Conservation (phyloP, 2,329 filamentous ascomycete genomes). For the Stagonosporopsis tanaceti region DNA sequence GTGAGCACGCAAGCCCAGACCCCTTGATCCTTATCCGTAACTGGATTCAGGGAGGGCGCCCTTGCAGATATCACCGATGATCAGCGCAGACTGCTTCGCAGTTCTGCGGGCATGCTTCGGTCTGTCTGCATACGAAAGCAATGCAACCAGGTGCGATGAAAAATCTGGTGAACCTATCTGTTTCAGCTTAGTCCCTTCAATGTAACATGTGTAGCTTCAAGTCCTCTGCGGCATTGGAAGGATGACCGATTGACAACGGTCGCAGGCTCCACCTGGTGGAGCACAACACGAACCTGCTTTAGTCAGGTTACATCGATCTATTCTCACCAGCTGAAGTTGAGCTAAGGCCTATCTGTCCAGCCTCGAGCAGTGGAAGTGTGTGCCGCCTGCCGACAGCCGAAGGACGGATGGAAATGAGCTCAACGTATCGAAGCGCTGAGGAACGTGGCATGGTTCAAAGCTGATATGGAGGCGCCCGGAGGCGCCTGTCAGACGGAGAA, state of each 20-base stretch:
- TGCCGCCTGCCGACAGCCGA: background rate
- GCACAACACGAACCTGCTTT: background rate
- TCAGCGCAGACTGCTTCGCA: background rate
- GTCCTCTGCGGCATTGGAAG: background rate
- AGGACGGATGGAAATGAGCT: background rate
- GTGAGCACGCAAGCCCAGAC: constrained; percentile 1
- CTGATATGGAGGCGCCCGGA: background rate
- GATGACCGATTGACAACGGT: background rate
- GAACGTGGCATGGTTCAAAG: background rate
- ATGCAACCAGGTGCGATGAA: background rate
- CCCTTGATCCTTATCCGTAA: background rate
- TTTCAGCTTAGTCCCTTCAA: constrained; percentile 8
- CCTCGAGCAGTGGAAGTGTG: background rate
- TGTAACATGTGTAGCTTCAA: background rate
- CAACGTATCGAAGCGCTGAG: background rate
- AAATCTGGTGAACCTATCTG: background rate
- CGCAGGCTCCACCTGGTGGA: background rate
- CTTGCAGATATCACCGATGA: background rate
- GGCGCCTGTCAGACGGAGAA: background rate
- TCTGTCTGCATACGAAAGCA: background rate
- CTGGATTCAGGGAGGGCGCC: constrained; percentile 8
- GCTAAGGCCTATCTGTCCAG: background rate
- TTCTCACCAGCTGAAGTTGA: background rate
- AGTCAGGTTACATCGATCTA: background rate
- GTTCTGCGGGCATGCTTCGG: background rate